phyloP scores from a whole-genome alignment of 2,329 filamentous ascomycete species.

The Furcasterigmium sp. region DNA sequence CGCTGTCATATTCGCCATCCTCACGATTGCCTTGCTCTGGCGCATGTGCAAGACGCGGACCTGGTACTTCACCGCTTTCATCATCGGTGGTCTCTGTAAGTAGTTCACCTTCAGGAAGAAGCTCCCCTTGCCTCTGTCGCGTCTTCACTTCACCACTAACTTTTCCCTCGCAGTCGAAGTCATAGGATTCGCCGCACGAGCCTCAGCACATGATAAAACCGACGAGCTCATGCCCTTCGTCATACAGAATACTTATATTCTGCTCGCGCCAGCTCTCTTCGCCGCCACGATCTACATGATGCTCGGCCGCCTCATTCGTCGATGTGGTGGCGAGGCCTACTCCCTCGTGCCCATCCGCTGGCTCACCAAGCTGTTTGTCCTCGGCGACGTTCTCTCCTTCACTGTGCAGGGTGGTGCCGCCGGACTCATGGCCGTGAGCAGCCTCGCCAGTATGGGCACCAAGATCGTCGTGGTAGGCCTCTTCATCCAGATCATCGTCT shows the following conservation, averaged over 20 bases:
- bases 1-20: constrained; percentile 29
- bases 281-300: constrained; percentile 16
- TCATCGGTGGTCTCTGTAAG: constrained; percentile 35
- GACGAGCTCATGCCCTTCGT: neutral
- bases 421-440: constrained; percentile 18
- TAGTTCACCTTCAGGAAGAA: no score
- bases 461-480: constrained; percentile 52
- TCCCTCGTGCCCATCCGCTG: constrained; percentile 17
- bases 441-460: constrained; percentile 29
- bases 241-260: constrained; percentile 5
- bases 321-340: constrained; percentile 14
- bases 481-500: constrained; percentile 51
- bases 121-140: constrained; percentile 41
- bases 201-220: neutral
- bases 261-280: constrained; percentile 12
- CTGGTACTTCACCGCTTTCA: constrained; percentile 38
- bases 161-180: neutral
- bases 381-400: constrained; percentile 39
- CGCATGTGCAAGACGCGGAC: constrained; percentile 33
- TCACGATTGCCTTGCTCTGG: constrained; percentile 28
- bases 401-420: constrained; percentile 32
- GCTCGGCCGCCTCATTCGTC: constrained; percentile 24
- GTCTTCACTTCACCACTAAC: neutral
- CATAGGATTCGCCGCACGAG: neutral
- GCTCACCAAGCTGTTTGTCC: constrained; percentile 42